Percentiles rank a stretch among this genome's conserved stretches.
Evolutionary conservation across 768 basidiomycete genomes (phyloP).

Genomic region (Kwoniella europaea): DNA sequence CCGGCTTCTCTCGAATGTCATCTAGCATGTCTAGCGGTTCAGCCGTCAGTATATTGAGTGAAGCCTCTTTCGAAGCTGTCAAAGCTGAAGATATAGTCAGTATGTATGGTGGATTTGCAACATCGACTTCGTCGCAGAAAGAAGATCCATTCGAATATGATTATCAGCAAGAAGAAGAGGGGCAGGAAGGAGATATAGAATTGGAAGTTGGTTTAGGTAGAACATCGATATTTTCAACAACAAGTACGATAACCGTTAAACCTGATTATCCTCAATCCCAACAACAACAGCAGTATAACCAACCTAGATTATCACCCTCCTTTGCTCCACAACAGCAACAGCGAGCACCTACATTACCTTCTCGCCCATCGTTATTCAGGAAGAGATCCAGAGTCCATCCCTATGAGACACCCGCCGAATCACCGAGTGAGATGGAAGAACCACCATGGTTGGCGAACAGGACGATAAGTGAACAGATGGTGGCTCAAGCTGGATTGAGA

Average conservation of each 20-base stretch:
- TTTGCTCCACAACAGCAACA: slow-evolving; percentile 10
- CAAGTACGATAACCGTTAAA: slow-evolving; percentile 6
- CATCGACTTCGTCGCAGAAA: slow-evolving; percentile 1
- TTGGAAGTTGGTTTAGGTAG: slow-evolving; percentile 13
- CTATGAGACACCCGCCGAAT: slow-evolving; percentile 14
- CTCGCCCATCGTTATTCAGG: slow-evolving; percentile 15
- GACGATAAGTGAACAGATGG: slow-evolving; percentile 43
- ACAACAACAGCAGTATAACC: background rate
- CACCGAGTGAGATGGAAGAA: slow-evolving; percentile 18
- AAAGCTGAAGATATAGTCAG: slow-evolving; percentile 30
- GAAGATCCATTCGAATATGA: slow-evolving; percentile 23
- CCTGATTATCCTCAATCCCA: background rate
- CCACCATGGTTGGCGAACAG: slow-evolving; percentile 29
- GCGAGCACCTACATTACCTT: slow-evolving; percentile 19
- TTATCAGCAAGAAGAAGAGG: background rate
- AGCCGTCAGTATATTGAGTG: slow-evolving; percentile 20
- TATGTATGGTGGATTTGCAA: slow-evolving; percentile 31
- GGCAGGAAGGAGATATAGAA: slow-evolving; percentile 2
- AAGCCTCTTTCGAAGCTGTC: slow-evolving; percentile 42
- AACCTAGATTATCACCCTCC: background rate
- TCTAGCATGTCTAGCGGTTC: slow-evolving; percentile 23
- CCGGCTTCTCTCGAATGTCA: slow-evolving; percentile 12
- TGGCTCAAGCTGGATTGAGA: slow-evolving; percentile 40
- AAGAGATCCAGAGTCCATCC: slow-evolving; percentile 25
- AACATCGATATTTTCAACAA: slow-evolving; percentile 20